A percentile compares a stretch with the other conserved stretches of the same genome.
phyloP scores from a whole-genome alignment of 2,329 filamentous ascomycete species.

The Verticillium tricorpus region DNA sequence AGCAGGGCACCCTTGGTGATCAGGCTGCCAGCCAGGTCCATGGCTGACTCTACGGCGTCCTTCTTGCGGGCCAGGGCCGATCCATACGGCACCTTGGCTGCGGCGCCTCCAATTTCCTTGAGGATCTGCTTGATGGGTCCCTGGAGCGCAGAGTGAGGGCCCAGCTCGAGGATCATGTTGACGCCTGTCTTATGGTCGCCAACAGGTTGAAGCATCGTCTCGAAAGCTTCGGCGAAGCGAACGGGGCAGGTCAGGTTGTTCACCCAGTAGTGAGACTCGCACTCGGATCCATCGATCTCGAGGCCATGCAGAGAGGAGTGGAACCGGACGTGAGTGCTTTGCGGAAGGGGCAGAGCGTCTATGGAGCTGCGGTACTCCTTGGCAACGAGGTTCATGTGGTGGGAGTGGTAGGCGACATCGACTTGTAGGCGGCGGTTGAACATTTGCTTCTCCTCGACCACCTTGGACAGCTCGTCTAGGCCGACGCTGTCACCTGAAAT shows the following conservation, averaged over 20 bases:
- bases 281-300: slow-evolving; percentile 29
- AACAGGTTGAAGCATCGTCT: slow-evolving; percentile 22
- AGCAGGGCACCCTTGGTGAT: neutral
- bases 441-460: slow-evolving; percentile 24
- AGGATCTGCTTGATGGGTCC: slow-evolving; percentile 47
- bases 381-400: slow-evolving; percentile 14
- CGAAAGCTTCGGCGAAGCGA: slow-evolving; percentile 37
- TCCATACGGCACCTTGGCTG: slow-evolving; percentile 20
- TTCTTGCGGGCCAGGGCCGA: slow-evolving; percentile 16
- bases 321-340: slow-evolving; percentile 31
- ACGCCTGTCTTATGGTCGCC: slow-evolving; percentile 6
- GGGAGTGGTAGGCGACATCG: slow-evolving; percentile 39
- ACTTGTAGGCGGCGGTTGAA: slow-evolving; percentile 28
- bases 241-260: slow-evolving; percentile 36
- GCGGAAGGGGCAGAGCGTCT: slow-evolving; percentile 30
- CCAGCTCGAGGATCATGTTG: slow-evolving; percentile 40
- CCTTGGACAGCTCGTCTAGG: slow-evolving; percentile 19
- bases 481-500: slow-evolving; percentile 17
- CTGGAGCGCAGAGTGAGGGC: slow-evolving; percentile 44
- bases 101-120: slow-evolving; percentile 34
- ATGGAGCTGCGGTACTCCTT: slow-evolving; percentile 29
- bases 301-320: slow-evolving; percentile 41
- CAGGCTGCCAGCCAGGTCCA: neutral
- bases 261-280: slow-evolving; percentile 35
- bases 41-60: slow-evolving; percentile 23